Percentiles rank a stretch among this genome's conserved stretches.
Evolutionary conservation across 2,329 filamentous ascomycete species (phyloP).

Genomic region (Neonectria sp.): DNA sequence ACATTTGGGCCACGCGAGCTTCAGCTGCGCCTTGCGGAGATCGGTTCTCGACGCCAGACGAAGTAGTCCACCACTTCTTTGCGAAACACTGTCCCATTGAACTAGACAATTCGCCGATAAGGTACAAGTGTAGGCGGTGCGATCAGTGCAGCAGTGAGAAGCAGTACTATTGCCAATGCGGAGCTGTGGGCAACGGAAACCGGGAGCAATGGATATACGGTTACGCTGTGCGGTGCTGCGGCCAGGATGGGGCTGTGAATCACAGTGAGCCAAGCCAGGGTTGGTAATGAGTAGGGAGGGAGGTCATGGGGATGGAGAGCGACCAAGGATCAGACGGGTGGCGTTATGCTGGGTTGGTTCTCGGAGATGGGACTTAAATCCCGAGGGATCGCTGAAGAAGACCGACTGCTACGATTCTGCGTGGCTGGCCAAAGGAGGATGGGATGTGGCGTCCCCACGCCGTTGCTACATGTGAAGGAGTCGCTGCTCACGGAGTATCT

Average conservation of each 20-base stretch:
- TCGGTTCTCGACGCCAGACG: slow-evolving; percentile 12
- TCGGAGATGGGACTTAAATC: neutral
- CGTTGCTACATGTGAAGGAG: neutral
- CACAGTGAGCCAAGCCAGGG: neutral
- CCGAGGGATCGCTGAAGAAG: neutral
- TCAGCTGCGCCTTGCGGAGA: neutral
- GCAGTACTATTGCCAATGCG: slow-evolving; percentile 18
- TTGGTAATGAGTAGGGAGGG: neutral
- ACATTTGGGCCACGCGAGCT: neutral
- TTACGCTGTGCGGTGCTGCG: slow-evolving; percentile 15
- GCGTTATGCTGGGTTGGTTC: slow-evolving; percentile 1
- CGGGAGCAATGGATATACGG: slow-evolving; percentile 32
- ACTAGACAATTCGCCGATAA: neutral
- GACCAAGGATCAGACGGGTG: neutral
- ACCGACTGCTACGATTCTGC: neutral
- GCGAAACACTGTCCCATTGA: slow-evolving; percentile 11
- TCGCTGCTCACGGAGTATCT: neutral
- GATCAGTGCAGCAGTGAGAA: slow-evolving; percentile 19
- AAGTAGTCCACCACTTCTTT: slow-evolving; percentile 15
- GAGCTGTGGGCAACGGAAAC: slow-evolving; percentile 13
- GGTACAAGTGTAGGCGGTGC: slow-evolving; percentile 14
- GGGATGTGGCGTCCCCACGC: neutral
- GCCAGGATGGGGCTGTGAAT: slow-evolving; percentile 2
- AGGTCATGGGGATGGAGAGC: neutral
- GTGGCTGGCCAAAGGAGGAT: neutral